Evolutionary conservation across 495 filamentous ascomycete species (phyloP), one percentile per base, ranked within the genome.

Genomic region (Daldinia bambusicola): DNA sequence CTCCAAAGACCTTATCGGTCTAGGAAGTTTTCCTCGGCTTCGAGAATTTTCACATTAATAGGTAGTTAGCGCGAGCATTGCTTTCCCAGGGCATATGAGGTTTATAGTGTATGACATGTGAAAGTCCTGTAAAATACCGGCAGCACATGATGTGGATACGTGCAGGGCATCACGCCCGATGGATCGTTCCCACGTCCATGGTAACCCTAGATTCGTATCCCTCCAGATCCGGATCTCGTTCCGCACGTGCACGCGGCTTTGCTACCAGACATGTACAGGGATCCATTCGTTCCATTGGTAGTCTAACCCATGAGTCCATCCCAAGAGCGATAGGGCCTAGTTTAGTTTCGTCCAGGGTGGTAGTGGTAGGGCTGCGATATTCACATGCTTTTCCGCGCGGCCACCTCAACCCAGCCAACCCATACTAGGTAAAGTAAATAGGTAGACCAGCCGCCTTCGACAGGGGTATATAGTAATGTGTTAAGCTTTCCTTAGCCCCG

Each of bases 41-140:
- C 13, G 37, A 40, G 37, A 14, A 36, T 36, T 36, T 36, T 36
- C 7, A 10, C 7, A 36, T 36, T 10, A 36, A 36, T 36, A 10
- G 41, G 7, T 36, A 10, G 41, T 45, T 3, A 45, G 41, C 26
- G 26, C 26, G 3, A 26, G 26, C 26, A 1, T 26, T 26, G 26
- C 41, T n/a, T 18, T 43, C 41, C 41, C 18, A 16, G 41, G 16
- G 41, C 41, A 20, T 4, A 45, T 9, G n/a, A n/a, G n/a, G n/a
- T n/a, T n/a, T n/a, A n/a, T n/a, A n/a, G n/a, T n/a, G 41, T 10
- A 45, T 48, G 18, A 56, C 53, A 56, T 36, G 53, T 20, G 53
- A 37, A 56, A 20, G 3, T n/a, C n/a, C 36, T 31, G 3, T 26
- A 26, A 1, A 26, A 18, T 18, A 31, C 6, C 32, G n/a, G 32